Evolutionary conservation across 108 stramenopile genomes (phyloP).

Genomic region (Fistulifera solaris): DNA sequence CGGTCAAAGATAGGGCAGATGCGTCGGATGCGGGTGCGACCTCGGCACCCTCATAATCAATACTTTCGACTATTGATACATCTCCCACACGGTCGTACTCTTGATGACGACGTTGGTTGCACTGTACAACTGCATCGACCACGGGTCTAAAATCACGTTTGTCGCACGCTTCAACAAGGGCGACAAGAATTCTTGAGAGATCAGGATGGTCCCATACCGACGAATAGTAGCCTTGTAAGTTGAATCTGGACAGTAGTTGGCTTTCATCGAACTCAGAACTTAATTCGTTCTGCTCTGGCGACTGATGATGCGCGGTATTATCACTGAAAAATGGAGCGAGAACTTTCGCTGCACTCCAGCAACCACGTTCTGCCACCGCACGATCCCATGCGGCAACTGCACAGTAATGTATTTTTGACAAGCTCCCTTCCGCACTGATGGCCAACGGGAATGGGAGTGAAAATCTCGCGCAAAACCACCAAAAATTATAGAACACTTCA

Average conservation of each 20-base stretch:
- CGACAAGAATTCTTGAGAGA: conserved; percentile 59
- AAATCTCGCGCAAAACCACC: conserved; percentile 82
- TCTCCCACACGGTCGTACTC: conserved; percentile 3
- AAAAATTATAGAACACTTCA: conserved; percentile 70
- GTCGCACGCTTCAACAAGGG: conserved; percentile 74
- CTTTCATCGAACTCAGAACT: conserved; percentile 25
- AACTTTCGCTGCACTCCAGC: conserved; percentile 51
- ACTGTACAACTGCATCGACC: conserved; percentile 55
- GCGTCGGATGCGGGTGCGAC: not conserved
- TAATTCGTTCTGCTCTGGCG: not conserved
- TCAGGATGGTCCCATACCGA: conserved; percentile 79
- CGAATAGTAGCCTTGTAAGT: conserved; percentile 58
- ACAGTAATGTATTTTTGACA: conserved; percentile 25
- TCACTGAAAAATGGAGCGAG: conserved; percentile 12
- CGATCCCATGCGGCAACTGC: conserved; percentile 76
- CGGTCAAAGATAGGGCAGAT: not conserved
- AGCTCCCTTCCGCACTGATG: conserved; percentile 12
- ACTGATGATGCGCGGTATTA: not conserved
- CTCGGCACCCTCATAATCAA: not conserved
- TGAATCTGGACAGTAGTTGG: conserved; percentile 62
- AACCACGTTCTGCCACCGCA: conserved; percentile 50
- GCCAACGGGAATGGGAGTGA: conserved; percentile 71
- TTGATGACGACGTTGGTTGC: conserved; percentile 30
- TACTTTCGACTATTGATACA: not conserved
- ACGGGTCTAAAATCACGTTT: conserved; percentile 66